phyloP scores from a whole-genome alignment of 2,329 filamentous ascomycete species.

The Decorospora gaudefroyi region DNA sequence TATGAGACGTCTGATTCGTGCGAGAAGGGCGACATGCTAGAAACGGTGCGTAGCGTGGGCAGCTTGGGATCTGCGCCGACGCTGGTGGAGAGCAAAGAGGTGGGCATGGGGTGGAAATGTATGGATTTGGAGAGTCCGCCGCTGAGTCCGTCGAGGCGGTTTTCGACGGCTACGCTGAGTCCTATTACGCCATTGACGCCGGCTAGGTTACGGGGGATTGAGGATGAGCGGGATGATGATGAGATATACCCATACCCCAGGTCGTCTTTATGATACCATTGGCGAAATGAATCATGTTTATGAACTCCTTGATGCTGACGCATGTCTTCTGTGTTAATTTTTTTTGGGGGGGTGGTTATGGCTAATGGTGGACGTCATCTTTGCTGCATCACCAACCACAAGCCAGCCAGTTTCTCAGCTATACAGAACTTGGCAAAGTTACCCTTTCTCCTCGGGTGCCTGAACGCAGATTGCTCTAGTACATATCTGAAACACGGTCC shows the following conservation, averaged over 20 bases:
- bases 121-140: constrained; percentile 29
- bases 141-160: constrained; percentile 31
- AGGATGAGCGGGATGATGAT: constrained; percentile 29
- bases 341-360: no score
- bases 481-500: no score
- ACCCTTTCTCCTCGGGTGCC: no score
- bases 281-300: constrained; percentile 14
- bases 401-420: no score
- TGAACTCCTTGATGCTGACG: constrained; percentile 1
- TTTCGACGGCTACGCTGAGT: constrained; percentile 33
- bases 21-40: constrained; percentile 43
- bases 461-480: no score
- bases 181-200: constrained; percentile 40
- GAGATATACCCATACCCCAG: constrained; percentile 35
- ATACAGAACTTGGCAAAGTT: no score
- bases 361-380: no score
- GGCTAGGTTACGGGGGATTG: constrained; percentile 30
- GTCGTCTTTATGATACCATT: constrained; percentile 20
- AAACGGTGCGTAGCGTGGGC: constrained; percentile 41
- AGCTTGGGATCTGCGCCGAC: constrained; percentile 42
- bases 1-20: constrained; percentile 33
- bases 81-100: constrained; percentile 35
- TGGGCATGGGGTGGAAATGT: constrained; percentile 29
- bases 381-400: no score
- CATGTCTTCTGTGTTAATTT: no score